These are phyloP conservation scores for Hydnomerulius pinastri DNA, from an alignment of 768 basidiomycete species.

Conservation along the genomic window DNA sequence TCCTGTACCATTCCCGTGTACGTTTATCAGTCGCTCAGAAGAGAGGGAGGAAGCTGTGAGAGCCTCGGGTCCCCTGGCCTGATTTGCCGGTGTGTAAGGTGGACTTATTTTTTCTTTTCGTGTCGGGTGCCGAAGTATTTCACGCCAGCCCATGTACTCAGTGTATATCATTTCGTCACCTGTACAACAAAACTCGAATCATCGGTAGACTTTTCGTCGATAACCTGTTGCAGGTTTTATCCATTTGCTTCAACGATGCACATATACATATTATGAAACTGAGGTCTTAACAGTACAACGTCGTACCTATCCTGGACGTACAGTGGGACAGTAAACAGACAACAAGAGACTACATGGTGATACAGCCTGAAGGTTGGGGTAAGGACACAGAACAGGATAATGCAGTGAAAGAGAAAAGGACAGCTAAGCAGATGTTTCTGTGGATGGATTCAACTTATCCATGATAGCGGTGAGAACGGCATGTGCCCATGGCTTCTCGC, in stretches of 20 bases:
- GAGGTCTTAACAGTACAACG: too few relatives aligned
- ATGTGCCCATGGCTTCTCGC: slow-evolving; percentile 28
- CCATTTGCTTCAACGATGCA: too few relatives aligned
- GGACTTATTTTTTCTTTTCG: too few relatives aligned
- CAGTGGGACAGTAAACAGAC: too few relatives aligned
- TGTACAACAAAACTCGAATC: background rate
- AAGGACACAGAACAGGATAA: too few relatives aligned
- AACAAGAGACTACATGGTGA: too few relatives aligned
- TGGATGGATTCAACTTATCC: slow-evolving; percentile 20
- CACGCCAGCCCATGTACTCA: background rate
- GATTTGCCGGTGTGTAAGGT: too few relatives aligned
- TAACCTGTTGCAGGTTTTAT: too few relatives aligned
- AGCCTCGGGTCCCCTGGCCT: too few relatives aligned
- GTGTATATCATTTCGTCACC: background rate
- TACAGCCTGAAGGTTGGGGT: too few relatives aligned
- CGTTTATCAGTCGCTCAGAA: slow-evolving; percentile 18
- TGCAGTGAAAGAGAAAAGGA: background rate
- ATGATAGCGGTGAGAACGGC: slow-evolving; percentile 24
- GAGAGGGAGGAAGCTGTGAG: slow-evolving; percentile 7
- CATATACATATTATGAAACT: too few relatives aligned
- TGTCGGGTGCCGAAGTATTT: background rate
- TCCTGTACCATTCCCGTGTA: slow-evolving; percentile 24
- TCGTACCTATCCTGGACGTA: too few relatives aligned
- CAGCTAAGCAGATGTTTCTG: background rate
- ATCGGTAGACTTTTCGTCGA: background rate